Evolutionary conservation across 2,329 filamentous ascomycete genomes (phyloP), one percentile per base, ranked within the genome.

Genomic region (Hypoxylon sp.): DNA sequence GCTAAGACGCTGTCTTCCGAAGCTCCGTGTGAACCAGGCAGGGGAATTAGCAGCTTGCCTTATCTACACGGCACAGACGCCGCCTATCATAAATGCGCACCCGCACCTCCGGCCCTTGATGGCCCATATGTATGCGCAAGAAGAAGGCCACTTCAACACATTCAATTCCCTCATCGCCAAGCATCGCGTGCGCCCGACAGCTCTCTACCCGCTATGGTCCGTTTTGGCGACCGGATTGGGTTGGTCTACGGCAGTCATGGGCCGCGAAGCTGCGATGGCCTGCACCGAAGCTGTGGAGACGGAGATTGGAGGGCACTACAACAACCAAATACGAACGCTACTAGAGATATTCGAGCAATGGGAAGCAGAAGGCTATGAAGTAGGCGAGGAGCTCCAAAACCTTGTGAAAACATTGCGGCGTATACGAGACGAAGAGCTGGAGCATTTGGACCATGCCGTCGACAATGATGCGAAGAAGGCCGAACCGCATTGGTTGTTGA

Each of bases 211-310:
- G 0, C 71, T 98, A 2, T 99, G 96, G 96, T 89, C 91, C 48
- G 85, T 90, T 6, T 89, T 95, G 10, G 93, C 96, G 1, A 91
- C 92, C 0, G 89, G 91, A 0, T 82, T 99, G 6, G 96, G 96
- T 17, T 98, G 96, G 94, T 87, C 89, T 3, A 99, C 96, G 0
- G 96, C 92, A 0, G 82, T 96, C 46, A 87, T 99, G 86, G 95
- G 96, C 0, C 89, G 94, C 54, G 94, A 98, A 82, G 95, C 95
- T 1, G 95, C 96, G 37, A 99, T 99, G 96, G 96, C 96, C 11
- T 99, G 96, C 79, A 98, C 96, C 0, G 96, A 99, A 82, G 96
- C 96, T 0, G 95, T 99, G 1, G 96, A 99, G 85, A 99, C 95
- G 6, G 96, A 98, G 84, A 99, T 99, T 70, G 96, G 96, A 2